phyloP scores from a whole-genome alignment of 257 asterid genomes.

The Solanum stenotomum region DNA sequence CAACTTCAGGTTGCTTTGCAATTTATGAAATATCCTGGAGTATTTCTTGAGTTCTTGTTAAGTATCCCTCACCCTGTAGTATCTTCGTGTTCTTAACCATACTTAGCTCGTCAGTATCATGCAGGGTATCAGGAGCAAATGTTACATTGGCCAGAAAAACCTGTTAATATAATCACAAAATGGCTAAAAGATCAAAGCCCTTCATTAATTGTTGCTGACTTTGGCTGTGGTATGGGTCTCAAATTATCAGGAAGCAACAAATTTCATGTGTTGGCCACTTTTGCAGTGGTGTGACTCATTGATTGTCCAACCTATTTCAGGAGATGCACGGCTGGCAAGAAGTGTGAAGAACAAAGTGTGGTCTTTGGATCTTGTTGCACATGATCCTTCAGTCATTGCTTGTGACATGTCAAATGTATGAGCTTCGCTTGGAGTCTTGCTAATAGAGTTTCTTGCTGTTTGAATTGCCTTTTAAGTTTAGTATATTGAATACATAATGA shows the following conservation, averaged over 20 bases:
- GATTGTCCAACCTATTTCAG: conserved; percentile 28
- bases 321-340: conserved; percentile 80
- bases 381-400: conserved; percentile 75
- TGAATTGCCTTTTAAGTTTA: neutral
- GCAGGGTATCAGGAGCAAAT: conserved; percentile 94
- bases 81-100: conserved; percentile 6
- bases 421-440: neutral
- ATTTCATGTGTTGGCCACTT: neutral
- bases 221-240: conserved; percentile 78
- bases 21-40: neutral
- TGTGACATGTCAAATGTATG: conserved; percentile 92
- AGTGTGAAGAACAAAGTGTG: conserved; percentile 79
- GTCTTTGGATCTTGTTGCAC: conserved; percentile 81
- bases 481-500: neutral
- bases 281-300: neutral
- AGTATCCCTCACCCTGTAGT: neutral
- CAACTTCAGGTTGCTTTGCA: neutral
- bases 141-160: conserved; percentile 89
- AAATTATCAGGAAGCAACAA: neutral
- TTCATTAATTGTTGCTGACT: conserved; percentile 74
- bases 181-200: conserved; percentile 66
- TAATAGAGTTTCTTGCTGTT: neutral
- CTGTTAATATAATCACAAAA: conserved; percentile 59
- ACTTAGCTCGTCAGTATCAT: conserved; percentile 63
- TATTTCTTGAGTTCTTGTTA: neutral